These are phyloP conservation scores for Vitellaria paradoxa DNA, from an alignment of 179 eudicot genomes.

Conservation along the genomic window DNA sequence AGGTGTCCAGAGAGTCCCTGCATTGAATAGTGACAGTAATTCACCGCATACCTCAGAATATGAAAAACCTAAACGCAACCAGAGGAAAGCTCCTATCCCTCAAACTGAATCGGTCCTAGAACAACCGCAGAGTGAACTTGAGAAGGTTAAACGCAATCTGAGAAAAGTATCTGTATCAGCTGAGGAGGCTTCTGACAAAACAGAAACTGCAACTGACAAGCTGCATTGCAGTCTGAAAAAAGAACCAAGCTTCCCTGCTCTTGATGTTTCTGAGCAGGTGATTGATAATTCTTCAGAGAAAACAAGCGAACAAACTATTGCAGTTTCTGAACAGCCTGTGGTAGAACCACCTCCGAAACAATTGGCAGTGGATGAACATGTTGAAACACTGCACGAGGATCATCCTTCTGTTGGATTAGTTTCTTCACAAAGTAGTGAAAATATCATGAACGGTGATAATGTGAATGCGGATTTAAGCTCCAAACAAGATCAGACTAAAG, in stretches of 20 bases:
- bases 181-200: conserved; percentile 25
- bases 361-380: conserved; percentile 19
- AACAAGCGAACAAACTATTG: conserved; percentile 6
- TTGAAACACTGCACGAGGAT: neutral
- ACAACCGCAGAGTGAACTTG: conserved; percentile 50
- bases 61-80: conserved; percentile 44
- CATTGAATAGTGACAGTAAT: conserved; percentile 21
- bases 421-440: conserved; percentile 3
- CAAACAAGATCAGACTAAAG: conserved; percentile 15
- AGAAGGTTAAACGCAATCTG: conserved; percentile 59
- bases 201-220: conserved; percentile 28
- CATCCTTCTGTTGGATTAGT: neutral
- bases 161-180: conserved; percentile 50
- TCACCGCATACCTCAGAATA: conserved; percentile 33
- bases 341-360: conserved; percentile 12
- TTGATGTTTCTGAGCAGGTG: conserved; percentile 12
- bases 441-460: neutral
- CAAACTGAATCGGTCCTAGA: conserved; percentile 41
- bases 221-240: conserved; percentile 23
- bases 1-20: conserved; percentile 42
- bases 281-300: conserved; percentile 1
- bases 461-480: conserved; percentile 9
- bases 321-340: conserved; percentile 8
- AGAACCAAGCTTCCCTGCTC: conserved; percentile 18
- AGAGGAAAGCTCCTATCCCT: conserved; percentile 39